Percentiles rank a stretch among this genome's conserved stretches.
Evolutionary conservation across 2,329 filamentous ascomycete genomes (phyloP).

Genomic region (Aspergillus unguis): DNA sequence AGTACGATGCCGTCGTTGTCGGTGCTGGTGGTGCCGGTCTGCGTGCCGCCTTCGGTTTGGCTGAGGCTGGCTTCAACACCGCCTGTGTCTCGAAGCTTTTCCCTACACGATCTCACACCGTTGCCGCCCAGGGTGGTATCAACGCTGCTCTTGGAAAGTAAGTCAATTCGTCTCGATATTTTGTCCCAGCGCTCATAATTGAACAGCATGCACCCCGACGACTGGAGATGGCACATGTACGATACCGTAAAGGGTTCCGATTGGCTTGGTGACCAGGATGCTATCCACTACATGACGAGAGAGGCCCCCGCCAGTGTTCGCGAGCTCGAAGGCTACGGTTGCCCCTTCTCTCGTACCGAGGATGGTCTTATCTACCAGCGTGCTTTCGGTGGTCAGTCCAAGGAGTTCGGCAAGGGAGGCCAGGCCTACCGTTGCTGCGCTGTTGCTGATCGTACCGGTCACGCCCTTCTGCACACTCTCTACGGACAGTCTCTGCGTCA

Average conservation of each 20-base stretch:
- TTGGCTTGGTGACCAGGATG: constrained; percentile 96
- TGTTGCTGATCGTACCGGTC: constrained; percentile 92
- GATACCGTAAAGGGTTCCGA: constrained; percentile 97
- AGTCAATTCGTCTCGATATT: constrained; percentile 15
- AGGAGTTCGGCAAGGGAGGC: constrained; percentile 91
- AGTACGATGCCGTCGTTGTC: constrained; percentile 94
- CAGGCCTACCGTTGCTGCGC: constrained; percentile 97
- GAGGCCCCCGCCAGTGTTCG: constrained; percentile 89
- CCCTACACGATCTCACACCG: constrained; percentile 62
- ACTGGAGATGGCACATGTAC: constrained; percentile 99
- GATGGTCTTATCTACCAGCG: constrained; percentile 98
- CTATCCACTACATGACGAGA: constrained; percentile 97
- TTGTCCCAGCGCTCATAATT: constrained; percentile 17
- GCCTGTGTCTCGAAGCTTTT: constrained; percentile 64
- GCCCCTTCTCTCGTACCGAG: constrained; percentile 87
- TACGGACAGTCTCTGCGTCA: constrained; percentile 95
- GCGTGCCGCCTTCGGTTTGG: constrained; percentile 61
- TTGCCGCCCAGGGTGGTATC: constrained; percentile 66
- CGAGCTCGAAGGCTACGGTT: constrained; percentile 96
- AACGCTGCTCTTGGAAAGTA: constrained; percentile 45
- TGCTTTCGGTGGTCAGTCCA: constrained; percentile 96
- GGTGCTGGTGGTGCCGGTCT: constrained; percentile 62
- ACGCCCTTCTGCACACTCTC: constrained; percentile 95
- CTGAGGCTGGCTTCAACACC: constrained; percentile 62
- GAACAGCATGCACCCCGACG: constrained; percentile 90